Conservation (phyloP, 2,329 filamentous ascomycete species). For the Rosellinia necatrix region DNA sequence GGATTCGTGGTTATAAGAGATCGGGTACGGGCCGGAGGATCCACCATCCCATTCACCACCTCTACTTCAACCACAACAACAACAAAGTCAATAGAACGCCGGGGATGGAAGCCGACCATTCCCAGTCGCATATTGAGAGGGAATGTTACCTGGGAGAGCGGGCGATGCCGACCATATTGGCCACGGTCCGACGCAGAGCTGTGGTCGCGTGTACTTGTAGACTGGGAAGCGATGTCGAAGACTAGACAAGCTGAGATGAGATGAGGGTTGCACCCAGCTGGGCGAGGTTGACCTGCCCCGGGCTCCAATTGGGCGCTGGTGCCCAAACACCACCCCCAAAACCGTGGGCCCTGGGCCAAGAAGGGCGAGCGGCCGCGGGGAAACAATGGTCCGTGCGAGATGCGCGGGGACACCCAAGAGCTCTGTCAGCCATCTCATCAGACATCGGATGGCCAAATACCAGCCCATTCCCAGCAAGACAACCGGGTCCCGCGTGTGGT, state of each 20-base stretch:
- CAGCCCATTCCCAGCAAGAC: background rate
- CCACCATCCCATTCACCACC: constrained; percentile 28
- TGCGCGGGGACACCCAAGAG: constrained; percentile 7
- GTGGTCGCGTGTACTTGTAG: constrained; percentile 15
- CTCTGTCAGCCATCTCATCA: too few species aligned
- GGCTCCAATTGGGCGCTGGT: constrained; percentile 31
- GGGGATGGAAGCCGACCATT: constrained; percentile 14
- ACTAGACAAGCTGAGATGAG: constrained; percentile 28
- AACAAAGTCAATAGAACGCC: constrained; percentile 19
- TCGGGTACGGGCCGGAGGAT: constrained; percentile 26
- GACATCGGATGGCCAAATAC: background rate
- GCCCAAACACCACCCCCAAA: constrained; percentile 24
- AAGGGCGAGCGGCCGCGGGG: constrained; percentile 15
- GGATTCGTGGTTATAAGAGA: constrained; percentile 23
- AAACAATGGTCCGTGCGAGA: constrained; percentile 24
- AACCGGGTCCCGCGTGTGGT: background rate
- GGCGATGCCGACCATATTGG: constrained; percentile 5
- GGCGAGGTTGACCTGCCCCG: constrained; percentile 19
- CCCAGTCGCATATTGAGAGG: constrained; percentile 20
- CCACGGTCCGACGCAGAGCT: constrained; percentile 8
- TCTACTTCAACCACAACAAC: constrained; percentile 23
- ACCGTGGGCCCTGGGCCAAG: constrained; percentile 18
- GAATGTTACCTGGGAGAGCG: background rate
- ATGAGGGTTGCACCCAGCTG: constrained; percentile 29
- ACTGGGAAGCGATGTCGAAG: constrained; percentile 17